Base-by-base conservation (phyloP, 2,329 filamentous ascomycete genomes). In the Gnomoniopsis smithogilvyi region DNA sequence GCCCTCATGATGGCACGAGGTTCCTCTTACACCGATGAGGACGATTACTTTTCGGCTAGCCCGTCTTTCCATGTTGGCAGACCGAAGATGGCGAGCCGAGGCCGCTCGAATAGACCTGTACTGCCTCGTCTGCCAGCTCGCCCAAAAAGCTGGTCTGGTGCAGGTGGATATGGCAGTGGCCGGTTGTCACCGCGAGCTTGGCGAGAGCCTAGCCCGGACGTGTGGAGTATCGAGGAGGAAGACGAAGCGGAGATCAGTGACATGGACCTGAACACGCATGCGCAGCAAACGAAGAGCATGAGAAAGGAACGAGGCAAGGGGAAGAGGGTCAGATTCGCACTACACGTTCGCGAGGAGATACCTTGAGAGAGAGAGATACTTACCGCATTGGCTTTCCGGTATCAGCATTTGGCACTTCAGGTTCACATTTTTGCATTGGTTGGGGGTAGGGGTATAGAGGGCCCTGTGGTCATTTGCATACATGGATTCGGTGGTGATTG, bases 141-240 rank as follows among this genome's bases (percentile, higher is more conserved):
- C 64, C 60, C 68, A 38, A 60, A 68, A 14, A 70, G 66, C 56
- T 60, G 66, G 46, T 68, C 71, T 4, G 54, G 58, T 7, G 54
- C 54, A 17, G 51, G 26, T 8, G 54, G 38, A 15, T 46, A 38
- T 17, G 26, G 64, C 66, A 51, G 70, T 68, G 36, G 74, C 66
- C 61, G 75, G 21, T 73, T 76, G 47, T 77, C 79, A 10, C 76
- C 75, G 11, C 75, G 76, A 57, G 75, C 82, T 1, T 85, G 82
- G 82, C 74, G 81, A 41, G 78, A 83, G 70, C 82, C 82, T 7
- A 85, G 82, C 65, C 81, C 81, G 0, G 81, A 84, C 55, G 82
- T 85, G 3, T 85, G 81, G 78, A 80, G 80, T 33, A 85, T 85
- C 58, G 78, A 83, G 69, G 82, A 85, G 68, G 81, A 85, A 71